Evolutionary conservation across 2,329 filamentous ascomycete genomes (phyloP).

Genomic region (Ophiostoma populinum): DNA sequence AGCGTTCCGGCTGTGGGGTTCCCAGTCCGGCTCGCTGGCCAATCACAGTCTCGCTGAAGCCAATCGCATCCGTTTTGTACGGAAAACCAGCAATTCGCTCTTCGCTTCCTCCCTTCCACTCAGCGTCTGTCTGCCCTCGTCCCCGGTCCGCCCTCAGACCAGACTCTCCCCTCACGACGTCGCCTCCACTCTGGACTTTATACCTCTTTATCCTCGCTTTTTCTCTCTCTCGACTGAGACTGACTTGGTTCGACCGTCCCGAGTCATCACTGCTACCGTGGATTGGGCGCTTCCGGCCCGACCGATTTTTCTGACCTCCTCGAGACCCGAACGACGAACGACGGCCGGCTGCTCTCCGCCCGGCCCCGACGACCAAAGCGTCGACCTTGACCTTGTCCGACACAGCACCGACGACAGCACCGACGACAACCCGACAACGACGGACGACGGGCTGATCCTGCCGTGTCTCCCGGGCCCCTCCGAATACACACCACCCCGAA

Average conservation of each 20-base stretch:
- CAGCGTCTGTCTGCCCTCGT: conserved; percentile 7
- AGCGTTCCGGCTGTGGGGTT: conserved; percentile 10
- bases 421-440: conserved; percentile 1
- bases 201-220: not conserved
- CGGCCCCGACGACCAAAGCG: not conserved
- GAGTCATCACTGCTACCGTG: not conserved
- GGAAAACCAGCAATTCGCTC: conserved; percentile 12
- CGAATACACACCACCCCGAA: conserved; percentile 13
- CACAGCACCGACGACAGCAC: not conserved
- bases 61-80: conserved; percentile 11
- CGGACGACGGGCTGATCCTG: conserved; percentile 5
- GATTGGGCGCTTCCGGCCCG: not conserved
- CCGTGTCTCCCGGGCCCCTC: too few species aligned
- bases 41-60: conserved; percentile 10
- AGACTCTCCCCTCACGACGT: too few species aligned
- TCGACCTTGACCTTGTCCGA: not conserved
- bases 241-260: too few species aligned
- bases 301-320: not conserved
- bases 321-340: too few species aligned
- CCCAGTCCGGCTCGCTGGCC: not conserved
- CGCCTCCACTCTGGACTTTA: not conserved
- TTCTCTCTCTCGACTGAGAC: too few species aligned
- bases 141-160: conserved; percentile 9
- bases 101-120: not conserved
- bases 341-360: not conserved